Evolutionary conservation across 2,329 filamentous ascomycete species (phyloP).

Genomic region (Aphanoascus verrucosus): DNA sequence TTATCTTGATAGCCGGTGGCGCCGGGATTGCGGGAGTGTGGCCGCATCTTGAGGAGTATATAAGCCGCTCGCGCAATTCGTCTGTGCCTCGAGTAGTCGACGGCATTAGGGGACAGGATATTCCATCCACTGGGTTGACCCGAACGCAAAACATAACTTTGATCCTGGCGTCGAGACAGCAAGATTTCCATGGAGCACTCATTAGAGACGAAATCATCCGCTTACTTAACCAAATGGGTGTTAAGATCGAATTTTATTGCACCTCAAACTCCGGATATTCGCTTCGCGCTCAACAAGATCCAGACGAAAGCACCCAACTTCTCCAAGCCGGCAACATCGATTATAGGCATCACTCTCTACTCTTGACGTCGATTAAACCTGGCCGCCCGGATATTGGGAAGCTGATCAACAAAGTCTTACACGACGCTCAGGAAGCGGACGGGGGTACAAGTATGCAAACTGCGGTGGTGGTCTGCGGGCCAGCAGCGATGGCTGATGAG

Average conservation of each 20-base stretch:
- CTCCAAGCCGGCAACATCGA: background rate
- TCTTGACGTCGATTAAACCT: background rate
- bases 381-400: conserved; percentile 11
- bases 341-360: background rate
- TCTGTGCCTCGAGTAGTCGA: background rate
- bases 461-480: conserved; percentile 34
- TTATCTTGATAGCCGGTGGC: conserved; percentile 36
- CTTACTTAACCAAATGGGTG: conserved; percentile 1
- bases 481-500: conserved; percentile 35
- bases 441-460: background rate
- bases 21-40: conserved; percentile 34
- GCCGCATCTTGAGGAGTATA: conserved; percentile 26
- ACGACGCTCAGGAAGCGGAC: background rate
- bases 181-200: conserved; percentile 8
- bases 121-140: background rate
- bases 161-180: conserved; percentile 20
- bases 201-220: conserved; percentile 1
- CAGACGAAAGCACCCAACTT: conserved; percentile 12
- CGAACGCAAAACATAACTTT: conserved; percentile 17
- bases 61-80: conserved; percentile 9
- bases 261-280: background rate
- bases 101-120: background rate
- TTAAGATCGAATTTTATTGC: conserved; percentile 11
- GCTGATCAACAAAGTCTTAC: background rate
- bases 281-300: background rate